Evolutionary conservation across 768 basidiomycete species (phyloP), one percentile per base, ranked within the genome.

Genomic region (Hypsizygus marmoreus): DNA sequence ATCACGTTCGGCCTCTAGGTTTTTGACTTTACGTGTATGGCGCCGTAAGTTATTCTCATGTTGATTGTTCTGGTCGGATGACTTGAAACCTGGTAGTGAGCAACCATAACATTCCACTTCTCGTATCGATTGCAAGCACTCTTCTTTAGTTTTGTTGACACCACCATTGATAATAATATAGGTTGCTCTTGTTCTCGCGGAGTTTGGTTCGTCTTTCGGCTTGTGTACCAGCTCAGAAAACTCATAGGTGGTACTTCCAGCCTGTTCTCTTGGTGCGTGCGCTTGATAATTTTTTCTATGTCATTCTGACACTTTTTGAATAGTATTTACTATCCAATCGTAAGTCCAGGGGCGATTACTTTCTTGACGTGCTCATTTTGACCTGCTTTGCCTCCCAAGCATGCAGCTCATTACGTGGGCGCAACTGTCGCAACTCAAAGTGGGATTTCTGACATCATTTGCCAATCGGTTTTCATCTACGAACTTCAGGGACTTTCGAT

Each of bases 241-340:
- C 20, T 6, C 8, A 26, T 35, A 22, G 20, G 46, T 19, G 47
- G 17, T n/a, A 28, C 29, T 13, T 47, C 29, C 42, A 73, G 72
- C 60, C 30, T 73, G 72, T 45, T 74, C 72, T 33, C 64, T 72
- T 36, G 72, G 74, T 74, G 60, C 44, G 70, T 55, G 17, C n/a
- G 19, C n/a, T 32, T 19, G 28, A 23, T 52, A 7, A 22, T 13
- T 19, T 50, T 9, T 43, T 8, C 22, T 34, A 30, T 41, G 46
- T 17, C 36, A 17, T 33, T 37, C 26, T 45, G 35, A 43, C 31
- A n/a, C 14, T 40, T 34, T 31, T 26, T 12, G 29, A 31, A 14
- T 37, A 77, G 77, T 65, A 9, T 79, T 79, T 45, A 76, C 75
- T 10, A 66, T 71, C 12, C 61, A 71, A 51, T 76, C 77, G 76